Evolutionary conservation across 2,329 filamentous ascomycete genomes (phyloP).

Genomic region (Fusarium tanahbumbuense): DNA sequence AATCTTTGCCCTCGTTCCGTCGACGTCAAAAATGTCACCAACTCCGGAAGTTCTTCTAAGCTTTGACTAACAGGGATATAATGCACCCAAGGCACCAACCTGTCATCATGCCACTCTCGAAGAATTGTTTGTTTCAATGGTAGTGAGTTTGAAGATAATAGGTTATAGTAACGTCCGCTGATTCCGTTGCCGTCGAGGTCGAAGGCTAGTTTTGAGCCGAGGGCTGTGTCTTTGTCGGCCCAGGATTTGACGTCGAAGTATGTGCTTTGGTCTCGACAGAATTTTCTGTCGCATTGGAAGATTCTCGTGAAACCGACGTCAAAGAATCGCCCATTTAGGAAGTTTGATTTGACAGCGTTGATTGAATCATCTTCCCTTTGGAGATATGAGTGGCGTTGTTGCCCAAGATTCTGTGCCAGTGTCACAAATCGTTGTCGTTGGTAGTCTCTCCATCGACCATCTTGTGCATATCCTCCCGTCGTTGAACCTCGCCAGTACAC

Average conservation of each 20-base stretch:
- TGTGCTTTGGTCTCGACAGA: constrained; percentile 52
- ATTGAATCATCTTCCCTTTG: constrained; percentile 34
- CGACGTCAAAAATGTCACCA: constrained; percentile 59
- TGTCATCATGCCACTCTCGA: constrained; percentile 69
- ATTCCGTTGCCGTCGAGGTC: constrained; percentile 69
- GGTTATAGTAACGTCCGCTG: constrained; percentile 63
- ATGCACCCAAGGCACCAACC: constrained; percentile 67
- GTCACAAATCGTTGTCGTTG: constrained; percentile 62
- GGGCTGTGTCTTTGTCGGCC: constrained; percentile 51
- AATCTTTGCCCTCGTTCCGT: constrained; percentile 59
- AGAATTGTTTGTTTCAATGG: constrained; percentile 65
- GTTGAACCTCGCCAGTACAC: constrained; percentile 69
- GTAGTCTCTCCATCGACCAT: constrained; percentile 54
- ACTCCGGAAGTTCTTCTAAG: constrained; percentile 64
- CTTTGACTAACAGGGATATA: constrained; percentile 65
- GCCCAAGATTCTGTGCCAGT: constrained; percentile 49
- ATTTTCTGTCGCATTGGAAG: constrained; percentile 56
- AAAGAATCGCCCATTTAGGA: constrained; percentile 55
- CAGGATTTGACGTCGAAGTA: constrained; percentile 50
- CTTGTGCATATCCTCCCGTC: constrained; percentile 59
- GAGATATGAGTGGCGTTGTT: constrained; percentile 50
- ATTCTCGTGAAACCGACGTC: constrained; percentile 60
- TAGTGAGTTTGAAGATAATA: constrained; percentile 60
- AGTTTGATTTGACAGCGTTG: constrained; percentile 41
- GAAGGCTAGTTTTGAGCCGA: constrained; percentile 57